A percentile compares a stretch with the other conserved stretches of the same genome.
phyloP scores from a whole-genome alignment of 768 basidiomycete species.

The Leucosporidium scottii region DNA sequence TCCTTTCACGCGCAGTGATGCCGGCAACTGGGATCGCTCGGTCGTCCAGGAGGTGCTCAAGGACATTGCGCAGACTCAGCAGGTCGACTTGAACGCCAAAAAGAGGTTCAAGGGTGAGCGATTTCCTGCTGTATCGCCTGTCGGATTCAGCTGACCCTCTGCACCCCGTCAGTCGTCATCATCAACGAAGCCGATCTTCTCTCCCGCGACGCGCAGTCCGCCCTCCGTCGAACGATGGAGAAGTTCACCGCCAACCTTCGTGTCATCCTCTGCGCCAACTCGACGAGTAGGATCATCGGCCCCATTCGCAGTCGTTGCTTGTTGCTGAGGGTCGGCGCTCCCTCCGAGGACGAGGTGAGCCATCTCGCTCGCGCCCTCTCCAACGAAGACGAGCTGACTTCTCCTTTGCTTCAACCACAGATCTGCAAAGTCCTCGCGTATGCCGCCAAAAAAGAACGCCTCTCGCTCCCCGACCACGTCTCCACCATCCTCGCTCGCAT shows the following conservation, averaged over 20 bases:
- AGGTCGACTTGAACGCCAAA: conserved; percentile 89
- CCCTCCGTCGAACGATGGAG: conserved; percentile 95
- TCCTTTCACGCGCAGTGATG: conserved; percentile 57
- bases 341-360: conserved; percentile 64
- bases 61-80: conserved; percentile 97
- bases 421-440: conserved; percentile 69
- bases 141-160: not conserved
- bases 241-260: conserved; percentile 98
- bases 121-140: conserved; percentile 1
- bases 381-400: no score
- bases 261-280: conserved; percentile 91
- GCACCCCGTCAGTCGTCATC: conserved; percentile 64
- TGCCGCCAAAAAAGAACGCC: conserved; percentile 71
- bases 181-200: conserved; percentile 97
- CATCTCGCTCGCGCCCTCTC: conserved; percentile 4
- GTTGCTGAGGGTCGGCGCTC: conserved; percentile 85
- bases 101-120: conserved; percentile 86
- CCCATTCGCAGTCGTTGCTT: conserved; percentile 95
- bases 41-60: conserved; percentile 96
- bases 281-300: conserved; percentile 88
- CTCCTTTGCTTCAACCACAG: conserved; percentile 44
- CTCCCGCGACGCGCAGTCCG: conserved; percentile 92
- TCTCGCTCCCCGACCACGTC: conserved; percentile 71
- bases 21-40: conserved; percentile 86
- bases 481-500: conserved; percentile 69